A percentile compares a stretch with the other conserved stretches of the same genome.
phyloP scores from a whole-genome alignment of 768 basidiomycete species.

The Saitozyma sp. region DNA sequence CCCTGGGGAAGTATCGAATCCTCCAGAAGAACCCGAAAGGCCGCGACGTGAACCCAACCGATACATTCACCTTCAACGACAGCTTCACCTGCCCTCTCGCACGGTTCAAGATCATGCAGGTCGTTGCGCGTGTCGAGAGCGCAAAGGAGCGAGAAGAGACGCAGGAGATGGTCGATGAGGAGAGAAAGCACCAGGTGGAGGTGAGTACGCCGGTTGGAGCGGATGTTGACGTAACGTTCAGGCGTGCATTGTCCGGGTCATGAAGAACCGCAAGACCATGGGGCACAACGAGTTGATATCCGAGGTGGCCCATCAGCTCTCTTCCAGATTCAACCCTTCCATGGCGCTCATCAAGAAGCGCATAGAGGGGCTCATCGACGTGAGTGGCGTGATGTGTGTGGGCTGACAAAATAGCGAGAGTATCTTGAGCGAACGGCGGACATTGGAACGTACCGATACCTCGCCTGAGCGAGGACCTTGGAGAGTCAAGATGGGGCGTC shows the following conservation, averaged over 20 bases:
- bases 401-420: constrained; percentile 65
- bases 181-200: constrained; percentile 83
- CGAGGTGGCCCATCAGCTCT: constrained; percentile 84
- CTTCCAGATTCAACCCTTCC: constrained; percentile 80
- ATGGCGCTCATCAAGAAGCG: constrained; percentile 86
- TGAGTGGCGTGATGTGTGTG: constrained; percentile 52
- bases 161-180: constrained; percentile 83
- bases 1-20: constrained; percentile 90
- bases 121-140: constrained; percentile 83
- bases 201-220: constrained; percentile 56
- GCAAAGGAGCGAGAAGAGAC: constrained; percentile 87
- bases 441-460: constrained; percentile 43
- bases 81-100: constrained; percentile 78
- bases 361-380: constrained; percentile 91
- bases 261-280: constrained; percentile 94
- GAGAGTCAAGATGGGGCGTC: too few species aligned
- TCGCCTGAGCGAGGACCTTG: constrained; percentile 21
- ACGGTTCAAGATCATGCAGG: constrained; percentile 88
- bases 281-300: constrained; percentile 82
- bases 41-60: constrained; percentile 71
- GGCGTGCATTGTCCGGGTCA: constrained; percentile 96
- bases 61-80: constrained; percentile 86
- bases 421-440: constrained; percentile 73
- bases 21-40: constrained; percentile 87
- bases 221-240: constrained; percentile 48